Conservation (phyloP, 495 filamentous ascomycete species). For the Aspergillus funiculosus region DNA sequence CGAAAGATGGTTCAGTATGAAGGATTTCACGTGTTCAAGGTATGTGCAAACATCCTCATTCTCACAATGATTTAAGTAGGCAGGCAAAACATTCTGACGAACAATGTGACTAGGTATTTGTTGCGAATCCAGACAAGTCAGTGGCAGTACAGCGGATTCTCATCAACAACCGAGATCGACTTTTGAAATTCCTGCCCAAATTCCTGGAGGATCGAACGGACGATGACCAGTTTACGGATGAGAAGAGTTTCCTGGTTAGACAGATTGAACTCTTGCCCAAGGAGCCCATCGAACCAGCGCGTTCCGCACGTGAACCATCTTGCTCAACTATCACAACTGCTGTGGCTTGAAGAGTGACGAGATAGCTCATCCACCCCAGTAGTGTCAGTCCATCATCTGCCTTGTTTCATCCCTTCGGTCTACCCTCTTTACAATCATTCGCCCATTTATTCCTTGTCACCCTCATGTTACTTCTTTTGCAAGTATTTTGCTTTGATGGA, state of each 20-base stretch:
- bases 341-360: slow-evolving; percentile 20
- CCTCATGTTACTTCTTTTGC: slow-evolving; percentile 8
- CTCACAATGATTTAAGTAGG: background rate
- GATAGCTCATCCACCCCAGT: too few relatives aligned
- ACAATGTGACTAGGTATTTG: slow-evolving; percentile 65
- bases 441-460: slow-evolving; percentile 6
- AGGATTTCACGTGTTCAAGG: slow-evolving; percentile 98
- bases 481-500: slow-evolving; percentile 8
- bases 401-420: background rate
- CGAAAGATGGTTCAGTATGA: slow-evolving; percentile 99
- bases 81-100: slow-evolving; percentile 19
- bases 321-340: slow-evolving; percentile 33
- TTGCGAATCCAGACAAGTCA: slow-evolving; percentile 95
- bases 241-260: slow-evolving; percentile 92
- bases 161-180: slow-evolving; percentile 87
- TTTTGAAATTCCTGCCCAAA: slow-evolving; percentile 79
- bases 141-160: slow-evolving; percentile 89
- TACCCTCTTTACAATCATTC: background rate
- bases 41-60: slow-evolving; percentile 27
- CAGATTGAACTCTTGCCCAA: slow-evolving; percentile 79
- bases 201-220: slow-evolving; percentile 95
- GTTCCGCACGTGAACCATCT: slow-evolving; percentile 27
- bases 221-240: slow-evolving; percentile 97
- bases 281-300: slow-evolving; percentile 51
- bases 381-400: background rate